Conservation (phyloP, 2,329 filamentous ascomycete genomes). For the Graphilbum fragrans region DNA sequence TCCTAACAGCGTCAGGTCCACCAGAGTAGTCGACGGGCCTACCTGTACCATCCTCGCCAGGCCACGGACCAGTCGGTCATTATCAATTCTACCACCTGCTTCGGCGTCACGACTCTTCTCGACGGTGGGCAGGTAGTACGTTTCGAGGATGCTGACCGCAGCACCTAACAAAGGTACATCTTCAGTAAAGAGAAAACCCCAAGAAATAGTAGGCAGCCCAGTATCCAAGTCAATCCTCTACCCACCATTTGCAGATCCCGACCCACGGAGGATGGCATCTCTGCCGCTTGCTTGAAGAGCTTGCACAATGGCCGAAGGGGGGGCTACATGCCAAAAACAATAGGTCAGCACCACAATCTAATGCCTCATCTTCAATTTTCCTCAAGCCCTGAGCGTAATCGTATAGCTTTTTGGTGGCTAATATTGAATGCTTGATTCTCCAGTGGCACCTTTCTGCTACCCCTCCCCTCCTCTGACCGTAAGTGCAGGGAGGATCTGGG, state of each 20-base stretch:
- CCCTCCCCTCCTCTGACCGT: too few species aligned
- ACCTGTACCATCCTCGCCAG: conserved; percentile 92
- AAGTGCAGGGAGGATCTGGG: neutral
- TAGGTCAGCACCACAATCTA: too few species aligned
- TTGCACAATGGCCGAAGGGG: conserved; percentile 78
- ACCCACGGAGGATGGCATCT: conserved; percentile 88
- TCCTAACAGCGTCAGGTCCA: conserved; percentile 80
- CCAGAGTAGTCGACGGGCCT: conserved; percentile 60
- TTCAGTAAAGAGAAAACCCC: neutral
- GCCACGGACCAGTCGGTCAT: conserved; percentile 57
- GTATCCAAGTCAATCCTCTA: conserved; percentile 12
- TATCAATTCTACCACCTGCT: conserved; percentile 8
- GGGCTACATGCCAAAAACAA: conserved; percentile 16
- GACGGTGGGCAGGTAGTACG: conserved; percentile 46
- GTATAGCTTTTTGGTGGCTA: too few species aligned
- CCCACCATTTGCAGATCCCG: conserved; percentile 73
- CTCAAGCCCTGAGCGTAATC: too few species aligned
- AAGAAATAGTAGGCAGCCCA: neutral
- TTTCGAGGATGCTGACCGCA: conserved; percentile 93
- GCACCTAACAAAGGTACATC: conserved; percentile 42
- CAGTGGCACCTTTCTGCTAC: too few species aligned
- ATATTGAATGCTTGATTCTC: too few species aligned
- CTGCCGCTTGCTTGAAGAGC: conserved; percentile 83
- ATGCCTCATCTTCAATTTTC: too few species aligned
- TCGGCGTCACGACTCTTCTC: conserved; percentile 12